Evolutionary conservation across 768 basidiomycete genomes (phyloP).

Genomic region (Calocybe gangraenosa): DNA sequence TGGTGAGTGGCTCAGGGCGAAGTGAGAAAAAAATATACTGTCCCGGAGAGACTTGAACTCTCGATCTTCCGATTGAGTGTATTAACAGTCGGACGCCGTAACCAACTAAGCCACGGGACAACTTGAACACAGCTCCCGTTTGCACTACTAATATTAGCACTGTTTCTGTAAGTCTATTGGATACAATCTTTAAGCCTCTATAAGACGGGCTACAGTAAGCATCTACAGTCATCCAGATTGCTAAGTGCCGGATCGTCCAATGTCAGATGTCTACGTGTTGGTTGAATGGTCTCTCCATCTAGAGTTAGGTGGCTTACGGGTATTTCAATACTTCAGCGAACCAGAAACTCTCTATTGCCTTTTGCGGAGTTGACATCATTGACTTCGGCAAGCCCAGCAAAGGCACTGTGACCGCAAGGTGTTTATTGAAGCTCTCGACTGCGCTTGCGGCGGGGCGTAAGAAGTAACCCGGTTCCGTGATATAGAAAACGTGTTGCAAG

Average conservation of each 20-base stretch:
- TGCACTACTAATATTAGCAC: too few species aligned
- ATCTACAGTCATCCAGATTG: slow-evolving; percentile 57
- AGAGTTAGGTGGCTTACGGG: slow-evolving; percentile 34
- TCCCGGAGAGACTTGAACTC: slow-evolving; percentile 12
- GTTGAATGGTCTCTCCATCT: not conserved
- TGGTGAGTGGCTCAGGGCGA: not conserved
- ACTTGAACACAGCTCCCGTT: not conserved
- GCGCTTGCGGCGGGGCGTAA: slow-evolving; percentile 65
- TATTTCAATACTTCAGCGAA: slow-evolving; percentile 79
- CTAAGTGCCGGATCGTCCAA: slow-evolving; percentile 65
- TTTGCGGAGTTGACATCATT: slow-evolving; percentile 35
- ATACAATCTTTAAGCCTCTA: not conserved
- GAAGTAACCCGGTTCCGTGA: slow-evolving; percentile 50
- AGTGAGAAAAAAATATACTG: not conserved
- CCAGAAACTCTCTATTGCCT: slow-evolving; percentile 65
- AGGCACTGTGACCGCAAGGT: slow-evolving; percentile 39
- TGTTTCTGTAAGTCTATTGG: too few species aligned
- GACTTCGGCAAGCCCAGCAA: slow-evolving; percentile 55
- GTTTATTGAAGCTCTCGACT: slow-evolving; percentile 54
- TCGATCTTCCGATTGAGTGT: slow-evolving; percentile 10
- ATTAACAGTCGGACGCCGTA: slow-evolving; percentile 1
- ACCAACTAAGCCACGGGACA: too few species aligned
- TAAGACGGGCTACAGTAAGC: not conserved
- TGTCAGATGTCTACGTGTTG: slow-evolving; percentile 52
- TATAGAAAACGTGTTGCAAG: slow-evolving; percentile 60